phyloP scores from a whole-genome alignment of 768 basidiomycete species.

The Russula brevipes region DNA sequence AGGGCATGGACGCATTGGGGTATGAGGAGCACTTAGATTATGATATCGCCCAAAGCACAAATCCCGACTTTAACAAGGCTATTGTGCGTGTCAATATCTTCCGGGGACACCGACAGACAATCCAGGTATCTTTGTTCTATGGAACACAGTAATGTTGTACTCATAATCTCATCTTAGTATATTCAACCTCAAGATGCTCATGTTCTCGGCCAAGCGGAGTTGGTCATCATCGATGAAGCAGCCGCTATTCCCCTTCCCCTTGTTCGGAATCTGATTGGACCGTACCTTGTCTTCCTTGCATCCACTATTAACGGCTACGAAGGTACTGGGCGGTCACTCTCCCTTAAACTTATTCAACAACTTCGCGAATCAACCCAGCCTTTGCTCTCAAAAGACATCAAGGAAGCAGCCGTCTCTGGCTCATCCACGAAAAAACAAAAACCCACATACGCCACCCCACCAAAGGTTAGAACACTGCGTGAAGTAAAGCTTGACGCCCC shows the following conservation, averaged over 20 bases:
- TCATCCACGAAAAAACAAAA: slow-evolving; percentile 54
- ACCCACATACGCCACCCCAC: slow-evolving; percentile 46
- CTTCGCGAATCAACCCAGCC: slow-evolving; percentile 87
- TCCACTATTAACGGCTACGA: slow-evolving; percentile 99
- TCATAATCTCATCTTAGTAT: slow-evolving; percentile 51
- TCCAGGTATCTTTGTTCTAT: slow-evolving; percentile 60
- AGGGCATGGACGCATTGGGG: slow-evolving; percentile 88
- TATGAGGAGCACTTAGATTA: slow-evolving; percentile 99
- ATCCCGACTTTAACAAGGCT: slow-evolving; percentile 89
- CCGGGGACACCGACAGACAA: slow-evolving; percentile 89
- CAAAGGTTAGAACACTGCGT: slow-evolving; percentile 70
- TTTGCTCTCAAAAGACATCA: slow-evolving; percentile 60
- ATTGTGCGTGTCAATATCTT: slow-evolving; percentile 95
- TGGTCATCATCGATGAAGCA: slow-evolving; percentile 97
- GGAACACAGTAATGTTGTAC: background rate
- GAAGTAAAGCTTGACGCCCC: slow-evolving; percentile 95
- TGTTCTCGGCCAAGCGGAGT: slow-evolving; percentile 94
- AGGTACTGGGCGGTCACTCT: slow-evolving; percentile 97
- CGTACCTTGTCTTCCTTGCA: slow-evolving; percentile 96
- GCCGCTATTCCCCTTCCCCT: slow-evolving; percentile 97
- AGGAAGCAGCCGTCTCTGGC: slow-evolving; percentile 39
- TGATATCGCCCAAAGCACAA: slow-evolving; percentile 92
- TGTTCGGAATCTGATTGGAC: slow-evolving; percentile 90
- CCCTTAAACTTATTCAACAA: slow-evolving; percentile 95
- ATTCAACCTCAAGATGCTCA: slow-evolving; percentile 98